Evolutionary conservation across 1,284 basidiomycete species (phyloP).

Genomic region (Ceratobasidium sp.): DNA sequence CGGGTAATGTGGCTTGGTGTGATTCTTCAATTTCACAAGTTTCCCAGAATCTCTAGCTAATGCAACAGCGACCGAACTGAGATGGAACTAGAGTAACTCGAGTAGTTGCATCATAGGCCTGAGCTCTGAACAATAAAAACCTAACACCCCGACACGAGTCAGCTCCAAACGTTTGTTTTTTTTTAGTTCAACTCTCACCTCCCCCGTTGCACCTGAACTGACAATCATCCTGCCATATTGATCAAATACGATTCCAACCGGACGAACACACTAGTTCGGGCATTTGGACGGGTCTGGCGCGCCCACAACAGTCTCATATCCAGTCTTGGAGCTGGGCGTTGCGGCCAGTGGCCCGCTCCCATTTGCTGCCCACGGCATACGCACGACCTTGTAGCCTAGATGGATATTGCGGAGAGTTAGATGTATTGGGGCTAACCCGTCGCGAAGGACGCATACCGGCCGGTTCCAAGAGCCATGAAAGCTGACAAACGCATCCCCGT

Average conservation of each 20-base stretch:
- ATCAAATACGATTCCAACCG: slow-evolving; percentile 32
- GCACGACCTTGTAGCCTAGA: slow-evolving; percentile 18
- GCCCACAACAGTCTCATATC: slow-evolving; percentile 23
- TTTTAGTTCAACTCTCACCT: slow-evolving; percentile 10
- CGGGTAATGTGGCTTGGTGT: too few species aligned
- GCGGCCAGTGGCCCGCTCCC: slow-evolving; percentile 1
- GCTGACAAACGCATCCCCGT: slow-evolving; percentile 37
- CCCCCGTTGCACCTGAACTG: slow-evolving; percentile 26
- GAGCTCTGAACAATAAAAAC: too few species aligned
- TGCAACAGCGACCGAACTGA: too few species aligned
- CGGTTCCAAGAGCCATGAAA: slow-evolving; percentile 46
- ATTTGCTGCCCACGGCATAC: not conserved
- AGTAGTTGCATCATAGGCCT: too few species aligned
- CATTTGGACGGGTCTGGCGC: slow-evolving; percentile 31
- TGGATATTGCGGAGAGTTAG: too few species aligned
- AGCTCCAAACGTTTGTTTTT: too few species aligned
- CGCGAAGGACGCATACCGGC: slow-evolving; percentile 20
- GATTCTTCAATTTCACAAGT: too few species aligned
- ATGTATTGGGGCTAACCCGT: too few species aligned
- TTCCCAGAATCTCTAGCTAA: too few species aligned
- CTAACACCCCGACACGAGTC: too few species aligned
- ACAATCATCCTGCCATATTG: slow-evolving; percentile 16
- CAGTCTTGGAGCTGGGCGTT: not conserved
- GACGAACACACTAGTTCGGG: slow-evolving; percentile 22
- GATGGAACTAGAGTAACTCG: too few species aligned